Evolutionary conservation across 2,329 filamentous ascomycete genomes (phyloP), one percentile per base, ranked within the genome.

Genomic region (Xylaria sp.): DNA sequence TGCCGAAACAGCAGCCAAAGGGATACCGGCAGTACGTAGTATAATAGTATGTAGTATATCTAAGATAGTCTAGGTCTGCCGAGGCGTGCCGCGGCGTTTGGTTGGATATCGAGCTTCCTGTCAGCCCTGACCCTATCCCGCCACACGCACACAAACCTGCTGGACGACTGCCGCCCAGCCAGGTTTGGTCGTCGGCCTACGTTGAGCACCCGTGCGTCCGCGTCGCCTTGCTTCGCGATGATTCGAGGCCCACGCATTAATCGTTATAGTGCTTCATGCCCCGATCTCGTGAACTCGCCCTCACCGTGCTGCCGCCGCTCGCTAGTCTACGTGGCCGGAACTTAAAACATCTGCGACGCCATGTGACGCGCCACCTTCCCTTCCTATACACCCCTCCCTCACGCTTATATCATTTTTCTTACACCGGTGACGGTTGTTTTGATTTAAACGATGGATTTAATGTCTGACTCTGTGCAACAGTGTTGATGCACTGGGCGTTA

Each of bases 401-500:
- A 54, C 38, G 46, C 13, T 15, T 38, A 49, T 17, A 49, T 25
- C 23, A n/a, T 17, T 5, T 38, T 6, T 10, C 11, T 23, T 9
- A 15, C 21, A 19, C 47, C 35, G 4, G 19, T 7, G 17, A n/a
- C n/a, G n/a, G n/a, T n/a, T n/a, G n/a, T n/a, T n/a, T n/a, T n/a
- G n/a, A n/a, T n/a, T n/a, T n/a, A n/a, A n/a, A n/a, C n/a, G n/a
- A n/a, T n/a, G n/a, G n/a, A n/a, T n/a, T 27, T 37, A 13, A 17
- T 23, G 29, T 19, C 21, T 23, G 13, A 63, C 29, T 48, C 33
- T 56, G n/a, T 40, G 56, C 13, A 29, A 66, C 67, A 68, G 65
- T 71, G 63, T 54, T 35, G 37, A 49, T 33, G 54, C 62, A 68
- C 64, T 68, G 64, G 66, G 62, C 29, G 9, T 19, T 47, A 17